Evolutionary conservation across 228 moss, liverwort and hornwort genomes (phyloP).

Genomic region (Sphagnum magellanicum): DNA sequence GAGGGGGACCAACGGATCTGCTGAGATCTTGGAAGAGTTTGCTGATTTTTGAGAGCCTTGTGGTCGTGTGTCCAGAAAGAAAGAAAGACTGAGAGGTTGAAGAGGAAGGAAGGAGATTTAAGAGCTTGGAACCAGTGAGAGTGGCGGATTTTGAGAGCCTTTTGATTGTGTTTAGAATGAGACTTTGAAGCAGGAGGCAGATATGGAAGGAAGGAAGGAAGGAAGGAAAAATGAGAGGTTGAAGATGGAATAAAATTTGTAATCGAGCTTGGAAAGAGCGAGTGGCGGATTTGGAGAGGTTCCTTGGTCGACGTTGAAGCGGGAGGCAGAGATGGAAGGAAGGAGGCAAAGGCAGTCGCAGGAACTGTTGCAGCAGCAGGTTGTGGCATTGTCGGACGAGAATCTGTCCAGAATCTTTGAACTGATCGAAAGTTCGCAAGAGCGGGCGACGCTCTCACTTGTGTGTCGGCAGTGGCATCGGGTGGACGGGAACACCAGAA

Average conservation of each 20-base stretch:
- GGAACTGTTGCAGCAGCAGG: neutral
- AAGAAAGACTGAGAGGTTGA: neutral
- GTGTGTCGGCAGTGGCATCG: constrained; percentile 83
- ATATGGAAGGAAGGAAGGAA: neutral
- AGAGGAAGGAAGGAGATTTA: neutral
- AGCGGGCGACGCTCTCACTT: constrained; percentile 65
- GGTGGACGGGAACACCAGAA: constrained; percentile 76
- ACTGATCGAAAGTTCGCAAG: constrained; percentile 48
- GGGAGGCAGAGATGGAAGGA: neutral
- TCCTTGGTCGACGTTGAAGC: neutral
- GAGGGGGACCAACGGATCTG: too few relatives aligned
- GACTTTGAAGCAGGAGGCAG: neutral
- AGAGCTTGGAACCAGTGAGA: neutral
- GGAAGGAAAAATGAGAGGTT: neutral
- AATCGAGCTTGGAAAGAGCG: neutral
- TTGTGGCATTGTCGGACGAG: constrained; percentile 42
- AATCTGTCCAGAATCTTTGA: constrained; percentile 60
- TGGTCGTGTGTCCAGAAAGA: neutral
- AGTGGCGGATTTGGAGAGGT: neutral
- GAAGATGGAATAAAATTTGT: neutral
- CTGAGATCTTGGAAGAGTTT: too few relatives aligned
- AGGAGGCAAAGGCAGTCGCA: neutral
- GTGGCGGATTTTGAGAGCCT: too few relatives aligned
- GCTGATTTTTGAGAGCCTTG: too few relatives aligned
- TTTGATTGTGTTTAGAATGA: too few relatives aligned